phyloP scores from a whole-genome alignment of 495 filamentous ascomycete species.

The Aspergillus funiculosus region DNA sequence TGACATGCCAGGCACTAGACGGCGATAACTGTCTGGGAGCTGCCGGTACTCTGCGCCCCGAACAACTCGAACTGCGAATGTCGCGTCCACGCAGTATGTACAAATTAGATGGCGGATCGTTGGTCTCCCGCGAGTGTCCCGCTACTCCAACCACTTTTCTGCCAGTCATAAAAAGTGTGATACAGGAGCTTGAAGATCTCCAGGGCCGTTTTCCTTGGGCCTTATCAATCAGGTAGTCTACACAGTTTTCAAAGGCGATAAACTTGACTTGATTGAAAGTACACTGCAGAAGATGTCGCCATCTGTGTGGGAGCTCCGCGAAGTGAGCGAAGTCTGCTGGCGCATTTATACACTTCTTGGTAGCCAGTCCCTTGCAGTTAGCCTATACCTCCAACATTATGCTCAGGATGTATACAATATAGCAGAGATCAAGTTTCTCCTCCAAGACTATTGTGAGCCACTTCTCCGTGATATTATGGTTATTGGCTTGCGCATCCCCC shows the following conservation, averaged over 20 bases:
- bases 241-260: slow-evolving; percentile 8
- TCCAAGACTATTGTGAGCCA: not conserved
- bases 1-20: too few relatives aligned
- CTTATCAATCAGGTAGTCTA: slow-evolving; percentile 9
- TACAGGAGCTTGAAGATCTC: slow-evolving; percentile 11
- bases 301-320: slow-evolving; percentile 11
- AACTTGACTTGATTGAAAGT: slow-evolving; percentile 8
- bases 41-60: too few relatives aligned
- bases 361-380: slow-evolving; percentile 1
- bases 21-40: too few relatives aligned
- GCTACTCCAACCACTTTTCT: not conserved
- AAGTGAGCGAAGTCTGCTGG: slow-evolving; percentile 6
- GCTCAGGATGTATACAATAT: slow-evolving; percentile 4
- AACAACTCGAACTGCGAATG: too few relatives aligned
- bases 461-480: not conserved
- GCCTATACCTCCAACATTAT: slow-evolving; percentile 7
- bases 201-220: slow-evolving; percentile 8
- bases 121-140: not conserved
- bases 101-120: slow-evolving; percentile 1
- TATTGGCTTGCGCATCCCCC: not conserved
- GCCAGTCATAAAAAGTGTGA: not conserved
- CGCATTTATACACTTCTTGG: not conserved
- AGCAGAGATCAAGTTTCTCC: slow-evolving; percentile 7
- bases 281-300: slow-evolving; percentile 6
- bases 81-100: slow-evolving; percentile 3